Evolutionary conservation across 495 filamentous ascomycete species (phyloP).

Genomic region (Lepraria neglecta): DNA sequence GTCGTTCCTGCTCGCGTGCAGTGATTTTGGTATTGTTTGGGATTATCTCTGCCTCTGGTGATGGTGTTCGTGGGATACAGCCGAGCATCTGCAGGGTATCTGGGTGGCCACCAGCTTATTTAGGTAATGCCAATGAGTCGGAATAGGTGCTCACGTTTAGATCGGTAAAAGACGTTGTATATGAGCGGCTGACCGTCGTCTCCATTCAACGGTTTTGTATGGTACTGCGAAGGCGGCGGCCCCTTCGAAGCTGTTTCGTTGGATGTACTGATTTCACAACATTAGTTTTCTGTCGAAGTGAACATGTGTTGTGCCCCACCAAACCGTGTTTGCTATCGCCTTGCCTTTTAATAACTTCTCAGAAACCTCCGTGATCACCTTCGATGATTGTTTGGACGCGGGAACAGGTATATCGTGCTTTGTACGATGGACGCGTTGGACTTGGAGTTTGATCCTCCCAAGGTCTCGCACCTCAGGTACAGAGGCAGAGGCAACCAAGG

Average conservation of each 20-base stretch:
- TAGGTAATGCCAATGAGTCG: no score
- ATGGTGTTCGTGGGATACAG: slow-evolving; percentile 27
- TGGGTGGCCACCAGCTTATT: neutral
- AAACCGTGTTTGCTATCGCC: slow-evolving; percentile 21
- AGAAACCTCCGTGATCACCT: slow-evolving; percentile 12
- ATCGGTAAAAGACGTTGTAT: slow-evolving; percentile 23
- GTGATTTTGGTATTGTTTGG: neutral
- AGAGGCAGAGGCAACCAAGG: neutral
- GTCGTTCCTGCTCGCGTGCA: slow-evolving; percentile 11
- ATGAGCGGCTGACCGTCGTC: slow-evolving; percentile 1
- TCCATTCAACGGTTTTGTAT: neutral
- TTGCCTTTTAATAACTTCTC: slow-evolving; percentile 25
- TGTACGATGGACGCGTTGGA: neutral
- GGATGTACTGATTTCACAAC: neutral
- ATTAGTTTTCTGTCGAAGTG: neutral
- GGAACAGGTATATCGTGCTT: neutral
- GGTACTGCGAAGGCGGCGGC: neutral
- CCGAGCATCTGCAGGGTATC: slow-evolving; percentile 27
- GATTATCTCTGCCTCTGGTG: slow-evolving; percentile 10
- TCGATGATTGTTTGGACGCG: neutral
- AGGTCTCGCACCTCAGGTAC: slow-evolving; percentile 6
- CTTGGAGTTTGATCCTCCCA: slow-evolving; percentile 8
- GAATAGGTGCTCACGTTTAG: slow-evolving; percentile 16
- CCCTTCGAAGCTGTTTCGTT: neutral
- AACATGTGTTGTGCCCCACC: neutral